Base-by-base conservation (phyloP, 176 grass and related monocot genomes). In the Tuctoria greenei region DNA sequence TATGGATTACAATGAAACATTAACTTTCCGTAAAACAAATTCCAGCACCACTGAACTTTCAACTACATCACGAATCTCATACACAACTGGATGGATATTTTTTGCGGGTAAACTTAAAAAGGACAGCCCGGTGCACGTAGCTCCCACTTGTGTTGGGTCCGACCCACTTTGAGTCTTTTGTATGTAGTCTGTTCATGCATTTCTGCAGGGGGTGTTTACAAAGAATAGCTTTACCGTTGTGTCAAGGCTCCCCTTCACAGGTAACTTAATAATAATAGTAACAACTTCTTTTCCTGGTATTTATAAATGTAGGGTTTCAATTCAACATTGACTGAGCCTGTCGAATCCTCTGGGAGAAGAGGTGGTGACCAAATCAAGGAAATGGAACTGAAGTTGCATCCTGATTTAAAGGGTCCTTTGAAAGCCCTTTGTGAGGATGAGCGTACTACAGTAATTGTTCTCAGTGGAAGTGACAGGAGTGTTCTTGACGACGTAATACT, bases 371-470 rank as follows among this genome's bases (percentile, higher is more conserved):
- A 99, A 78, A 99, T 99, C 61, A 95, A 99, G 78, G 92, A 99
- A 73, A 99, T 99, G 95, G 95, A 99, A 71, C 92, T 99, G 63
- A 99, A 99, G 79, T 83, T 99, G 87, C 92, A 95, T 66, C 95
- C 95, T 13, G 91, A 99, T 17, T 86, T 95, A 65, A 99, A 99
- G 74, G 82, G 39, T 26, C 77, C 95, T 64, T 25, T 99, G 87
- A 82, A 83, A 82, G 77, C 87, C 45, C 92, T 99, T 60, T 90
- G 95, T 45, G 87, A 92, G 49, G 92, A 99, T 72, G 75, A 83
- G 78, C 80, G 18, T 18, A 99, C 95, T 50, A 99, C 95, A 46
- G 89, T 99, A 52, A 86, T 99, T 71, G 89, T 99, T 77, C 89
- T 99, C 5, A 99, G 95, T 70, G 92, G 95, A 87, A 99, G 92